Percentiles rank a stretch among this genome's conserved stretches.
Evolutionary conservation across 2,329 filamentous ascomycete genomes (phyloP).

Genomic region (Aspergillus tanneri): DNA sequence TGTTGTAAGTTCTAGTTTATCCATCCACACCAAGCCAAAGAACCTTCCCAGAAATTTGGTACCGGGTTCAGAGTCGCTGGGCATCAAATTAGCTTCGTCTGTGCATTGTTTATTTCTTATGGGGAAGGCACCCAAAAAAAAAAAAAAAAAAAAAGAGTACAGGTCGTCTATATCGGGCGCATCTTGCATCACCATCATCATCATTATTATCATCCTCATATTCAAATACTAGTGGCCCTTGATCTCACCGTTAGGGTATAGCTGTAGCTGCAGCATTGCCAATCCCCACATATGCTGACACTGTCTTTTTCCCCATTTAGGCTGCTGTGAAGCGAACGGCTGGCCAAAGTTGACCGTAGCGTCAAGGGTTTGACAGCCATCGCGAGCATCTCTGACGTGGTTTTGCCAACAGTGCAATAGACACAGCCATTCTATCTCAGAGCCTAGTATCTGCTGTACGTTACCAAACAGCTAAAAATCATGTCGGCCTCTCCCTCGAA

Average conservation of each 20-base stretch:
- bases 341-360: slow-evolving; percentile 35
- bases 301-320: slow-evolving; percentile 25
- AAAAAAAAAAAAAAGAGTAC: slow-evolving; percentile 7
- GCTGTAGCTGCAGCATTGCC: slow-evolving; percentile 29
- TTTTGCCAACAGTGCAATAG: slow-evolving; percentile 42
- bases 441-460: slow-evolving; percentile 35
- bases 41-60: slow-evolving; percentile 13
- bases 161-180: slow-evolving; percentile 18
- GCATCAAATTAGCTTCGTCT: slow-evolving; percentile 14
- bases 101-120: neutral
- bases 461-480: slow-evolving; percentile 60
- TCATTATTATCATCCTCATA: slow-evolving; percentile 12
- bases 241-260: slow-evolving; percentile 30
- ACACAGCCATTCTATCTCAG: slow-evolving; percentile 35
- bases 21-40: slow-evolving; percentile 5
- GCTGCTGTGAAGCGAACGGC: slow-evolving; percentile 39
- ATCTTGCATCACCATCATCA: slow-evolving; percentile 11
- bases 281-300: slow-evolving; percentile 32
- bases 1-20: slow-evolving; percentile 17
- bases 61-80: slow-evolving; percentile 9
- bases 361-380: slow-evolving; percentile 25
- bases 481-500: slow-evolving; percentile 96
- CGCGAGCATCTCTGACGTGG: slow-evolving; percentile 46
- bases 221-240: slow-evolving; percentile 25
- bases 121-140: slow-evolving; percentile 6